A percentile compares a stretch with the other conserved stretches of the same genome.
phyloP scores from a whole-genome alignment of 2,329 filamentous ascomycete genomes.

The Clarireedia paspali region DNA sequence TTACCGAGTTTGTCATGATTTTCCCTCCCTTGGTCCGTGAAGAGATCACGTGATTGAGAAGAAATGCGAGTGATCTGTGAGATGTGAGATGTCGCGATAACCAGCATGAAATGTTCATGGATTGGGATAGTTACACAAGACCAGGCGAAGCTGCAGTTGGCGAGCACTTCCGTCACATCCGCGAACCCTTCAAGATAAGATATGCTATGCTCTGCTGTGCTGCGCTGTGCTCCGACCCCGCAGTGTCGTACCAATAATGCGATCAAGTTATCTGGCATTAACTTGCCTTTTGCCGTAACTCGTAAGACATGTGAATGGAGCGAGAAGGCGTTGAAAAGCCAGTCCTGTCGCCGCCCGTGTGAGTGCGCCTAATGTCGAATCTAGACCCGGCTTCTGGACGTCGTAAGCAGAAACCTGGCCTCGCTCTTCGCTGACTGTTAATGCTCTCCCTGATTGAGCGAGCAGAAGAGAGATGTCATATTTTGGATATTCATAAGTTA shows the following conservation, averaged over 20 bases:
- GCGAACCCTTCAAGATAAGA: background rate
- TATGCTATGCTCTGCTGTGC: background rate
- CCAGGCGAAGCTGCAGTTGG: background rate
- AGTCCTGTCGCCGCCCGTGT: background rate
- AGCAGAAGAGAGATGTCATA: no score
- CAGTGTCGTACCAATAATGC: background rate
- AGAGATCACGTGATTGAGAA: constrained; percentile 17
- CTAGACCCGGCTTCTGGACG: background rate
- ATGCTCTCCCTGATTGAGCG: background rate
- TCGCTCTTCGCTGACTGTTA: no score
- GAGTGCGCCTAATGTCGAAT: background rate
- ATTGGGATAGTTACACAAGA: constrained; percentile 12
- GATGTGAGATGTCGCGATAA: constrained; percentile 16
- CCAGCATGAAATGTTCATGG: constrained; percentile 1
- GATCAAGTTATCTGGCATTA: constrained; percentile 5
- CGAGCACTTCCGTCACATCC: background rate
- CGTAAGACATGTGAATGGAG: background rate
- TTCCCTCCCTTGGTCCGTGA: background rate
- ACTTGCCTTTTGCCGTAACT: background rate
- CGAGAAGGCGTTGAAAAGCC: background rate
- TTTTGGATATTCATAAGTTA: no score
- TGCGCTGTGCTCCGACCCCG: background rate
- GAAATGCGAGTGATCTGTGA: constrained; percentile 16
- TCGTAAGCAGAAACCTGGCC: no score
- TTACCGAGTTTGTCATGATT: no score